phyloP scores from a whole-genome alignment of 495 filamentous ascomycete species.

The Penicillium waksmanii region DNA sequence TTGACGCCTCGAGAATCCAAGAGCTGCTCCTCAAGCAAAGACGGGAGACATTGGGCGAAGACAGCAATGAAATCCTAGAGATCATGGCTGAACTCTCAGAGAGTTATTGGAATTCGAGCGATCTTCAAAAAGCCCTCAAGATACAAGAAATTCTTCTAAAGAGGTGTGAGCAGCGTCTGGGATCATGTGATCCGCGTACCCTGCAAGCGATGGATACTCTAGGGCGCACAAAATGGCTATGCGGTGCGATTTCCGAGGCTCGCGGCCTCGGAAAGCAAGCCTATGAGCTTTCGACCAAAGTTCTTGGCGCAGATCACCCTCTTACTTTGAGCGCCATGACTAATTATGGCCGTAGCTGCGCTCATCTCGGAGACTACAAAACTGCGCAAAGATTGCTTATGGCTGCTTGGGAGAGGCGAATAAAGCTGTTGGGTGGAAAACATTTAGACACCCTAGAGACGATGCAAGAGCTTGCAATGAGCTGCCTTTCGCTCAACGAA shows the following conservation, averaged over 20 bases:
- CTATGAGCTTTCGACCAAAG: conserved; percentile 6
- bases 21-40: not conserved
- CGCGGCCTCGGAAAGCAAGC: conserved; percentile 4
- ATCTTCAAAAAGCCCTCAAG: conserved; percentile 5
- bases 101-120: conserved; percentile 13
- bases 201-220: conserved; percentile 8
- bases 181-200: conserved; percentile 10
- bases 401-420: conserved; percentile 10
- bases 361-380: conserved; percentile 7
- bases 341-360: conserved; percentile 8
- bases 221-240: conserved; percentile 10
- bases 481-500: conserved; percentile 10
- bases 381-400: conserved; percentile 9
- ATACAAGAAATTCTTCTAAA: conserved; percentile 7
- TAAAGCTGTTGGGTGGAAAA: conserved; percentile 4
- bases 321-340: conserved; percentile 9
- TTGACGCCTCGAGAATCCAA: conserved; percentile 9
- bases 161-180: conserved; percentile 2
- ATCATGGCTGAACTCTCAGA: conserved; percentile 5
- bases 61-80: conserved; percentile 7
- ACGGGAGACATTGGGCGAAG: conserved; percentile 6
- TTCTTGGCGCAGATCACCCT: conserved; percentile 9
- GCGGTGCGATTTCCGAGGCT: conserved; percentile 7
- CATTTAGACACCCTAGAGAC: conserved; percentile 12
- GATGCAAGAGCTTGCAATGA: conserved; percentile 11